phyloP scores from a whole-genome alignment of 2,329 filamentous ascomycete species.

The Exophiala oligosperma region DNA sequence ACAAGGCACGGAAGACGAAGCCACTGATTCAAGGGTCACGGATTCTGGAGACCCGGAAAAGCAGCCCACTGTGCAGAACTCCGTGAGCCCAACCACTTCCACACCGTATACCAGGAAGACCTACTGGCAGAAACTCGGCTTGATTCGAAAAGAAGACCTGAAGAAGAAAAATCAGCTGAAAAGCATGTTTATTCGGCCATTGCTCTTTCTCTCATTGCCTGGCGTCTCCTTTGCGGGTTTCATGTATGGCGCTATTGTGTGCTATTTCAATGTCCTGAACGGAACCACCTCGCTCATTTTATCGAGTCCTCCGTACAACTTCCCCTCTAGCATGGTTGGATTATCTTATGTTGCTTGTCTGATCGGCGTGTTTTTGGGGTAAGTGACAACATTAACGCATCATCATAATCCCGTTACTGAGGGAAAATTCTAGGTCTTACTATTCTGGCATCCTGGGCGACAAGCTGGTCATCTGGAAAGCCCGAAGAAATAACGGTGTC shows the following conservation, averaged over 20 bases:
- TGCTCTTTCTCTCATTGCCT: slow-evolving; percentile 34
- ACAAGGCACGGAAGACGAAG: not conserved
- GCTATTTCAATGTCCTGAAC: slow-evolving; percentile 47
- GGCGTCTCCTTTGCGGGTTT: slow-evolving; percentile 43
- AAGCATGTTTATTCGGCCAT: slow-evolving; percentile 19
- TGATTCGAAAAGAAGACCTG: slow-evolving; percentile 11
- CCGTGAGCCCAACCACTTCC: not conserved
- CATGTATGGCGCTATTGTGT: slow-evolving; percentile 40
- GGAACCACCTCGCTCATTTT: slow-evolving; percentile 42
- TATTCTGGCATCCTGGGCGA: slow-evolving; percentile 28
- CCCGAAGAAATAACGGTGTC: slow-evolving; percentile 28
- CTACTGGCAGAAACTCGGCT: not conserved
- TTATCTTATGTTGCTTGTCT: slow-evolving; percentile 36
- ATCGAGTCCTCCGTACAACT: slow-evolving; percentile 37
- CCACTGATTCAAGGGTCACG: not conserved
- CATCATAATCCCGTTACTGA: not conserved
- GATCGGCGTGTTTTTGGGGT: slow-evolving; percentile 19
- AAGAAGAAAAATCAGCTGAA: slow-evolving; percentile 7
- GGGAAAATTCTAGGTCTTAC: slow-evolving; percentile 13
- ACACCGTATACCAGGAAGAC: too few relatives aligned
- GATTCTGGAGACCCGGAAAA: not conserved
- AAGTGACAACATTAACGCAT: not conserved
- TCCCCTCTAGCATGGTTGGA: slow-evolving; percentile 40
- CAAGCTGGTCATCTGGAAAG: slow-evolving; percentile 25
- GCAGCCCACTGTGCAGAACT: not conserved